These are phyloP conservation scores for Funneliformis caledonium DNA, from an alignment of 371 early-diverging fungal species.

Conservation along the genomic window DNA sequence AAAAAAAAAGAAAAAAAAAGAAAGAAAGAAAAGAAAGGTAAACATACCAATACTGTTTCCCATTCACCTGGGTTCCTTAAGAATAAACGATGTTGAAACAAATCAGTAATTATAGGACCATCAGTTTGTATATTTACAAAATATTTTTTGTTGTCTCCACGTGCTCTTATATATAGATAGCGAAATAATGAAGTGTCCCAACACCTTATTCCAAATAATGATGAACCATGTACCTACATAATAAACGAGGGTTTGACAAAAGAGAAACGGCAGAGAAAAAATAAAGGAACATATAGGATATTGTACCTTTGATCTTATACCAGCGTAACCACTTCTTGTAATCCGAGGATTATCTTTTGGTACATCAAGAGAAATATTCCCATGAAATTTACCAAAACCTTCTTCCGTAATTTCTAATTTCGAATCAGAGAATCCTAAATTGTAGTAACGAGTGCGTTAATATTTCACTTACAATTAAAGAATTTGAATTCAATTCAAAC, in stretches of 20 bases:
- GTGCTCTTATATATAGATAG: slow-evolving; percentile 81
- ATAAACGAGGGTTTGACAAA: neutral
- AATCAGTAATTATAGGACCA: slow-evolving; percentile 76
- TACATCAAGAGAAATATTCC: slow-evolving; percentile 76
- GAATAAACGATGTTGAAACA: slow-evolving; percentile 92
- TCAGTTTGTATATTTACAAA: slow-evolving; percentile 92
- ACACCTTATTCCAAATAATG: slow-evolving; percentile 76
- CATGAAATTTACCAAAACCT: slow-evolving; percentile 66
- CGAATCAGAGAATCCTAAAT: slow-evolving; percentile 6
- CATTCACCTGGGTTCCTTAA: slow-evolving; percentile 85
- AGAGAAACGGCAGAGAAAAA: neutral
- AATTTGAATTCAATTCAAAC: neutral
- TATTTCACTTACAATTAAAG: no score
- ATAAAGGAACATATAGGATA: neutral
- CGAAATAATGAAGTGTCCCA: slow-evolving; percentile 88
- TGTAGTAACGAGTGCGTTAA: no score
- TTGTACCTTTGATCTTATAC: slow-evolving; percentile 73
- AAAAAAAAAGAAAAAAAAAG: neutral
- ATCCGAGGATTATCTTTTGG: slow-evolving; percentile 74
- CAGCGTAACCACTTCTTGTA: slow-evolving; percentile 86
- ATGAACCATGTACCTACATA: slow-evolving; percentile 55
- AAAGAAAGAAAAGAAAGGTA: neutral
- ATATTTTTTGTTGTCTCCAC: slow-evolving; percentile 80
- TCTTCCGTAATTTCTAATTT: slow-evolving; percentile 3
- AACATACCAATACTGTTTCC: slow-evolving; percentile 83